phyloP scores from a whole-genome alignment of 2,329 filamentous ascomycete genomes.

The Madurella fahalii region DNA sequence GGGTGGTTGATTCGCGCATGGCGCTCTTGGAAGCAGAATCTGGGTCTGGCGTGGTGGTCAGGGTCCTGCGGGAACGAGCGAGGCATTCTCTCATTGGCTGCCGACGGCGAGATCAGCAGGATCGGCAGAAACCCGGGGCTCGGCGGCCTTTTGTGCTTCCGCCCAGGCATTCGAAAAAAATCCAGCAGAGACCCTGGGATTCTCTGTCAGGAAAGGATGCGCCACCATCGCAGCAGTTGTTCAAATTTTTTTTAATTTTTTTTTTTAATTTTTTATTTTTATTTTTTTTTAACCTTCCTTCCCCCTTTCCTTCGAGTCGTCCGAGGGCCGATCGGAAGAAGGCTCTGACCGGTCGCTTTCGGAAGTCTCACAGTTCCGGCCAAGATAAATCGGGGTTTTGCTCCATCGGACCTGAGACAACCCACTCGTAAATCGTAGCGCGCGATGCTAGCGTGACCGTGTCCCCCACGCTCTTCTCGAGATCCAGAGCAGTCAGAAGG shows the following conservation, averaged over 20 bases:
- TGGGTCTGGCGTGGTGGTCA: conserved; percentile 1
- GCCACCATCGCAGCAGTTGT: neutral
- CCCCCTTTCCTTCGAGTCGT: neutral
- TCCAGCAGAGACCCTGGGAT: neutral
- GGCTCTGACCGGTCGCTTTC: neutral
- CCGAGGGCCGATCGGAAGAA: neutral
- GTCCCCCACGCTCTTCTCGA: neutral
- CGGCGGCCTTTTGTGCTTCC: conserved; percentile 6
- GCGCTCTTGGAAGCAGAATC: neutral
- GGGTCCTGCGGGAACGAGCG: conserved; percentile 16
- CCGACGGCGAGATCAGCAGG: conserved; percentile 10
- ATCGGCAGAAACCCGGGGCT: conserved; percentile 17
- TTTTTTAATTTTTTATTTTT: too few relatives aligned
- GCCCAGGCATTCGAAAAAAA: neutral
- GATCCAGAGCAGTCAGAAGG: neutral
- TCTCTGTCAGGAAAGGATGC: neutral
- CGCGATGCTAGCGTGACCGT: neutral
- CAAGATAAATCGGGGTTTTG: neutral
- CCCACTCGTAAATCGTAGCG: neutral
- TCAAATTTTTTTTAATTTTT: too few relatives aligned
- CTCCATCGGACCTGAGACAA: neutral
- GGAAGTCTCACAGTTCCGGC: neutral
- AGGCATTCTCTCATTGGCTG: conserved; percentile 6
- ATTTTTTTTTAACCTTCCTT: too few relatives aligned
- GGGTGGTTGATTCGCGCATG: neutral